A percentile compares a stretch with the other conserved stretches of the same genome.
Conservation (phyloP, 371 early-diverging fungal species). For the Apophysomyces variabilis region DNA sequence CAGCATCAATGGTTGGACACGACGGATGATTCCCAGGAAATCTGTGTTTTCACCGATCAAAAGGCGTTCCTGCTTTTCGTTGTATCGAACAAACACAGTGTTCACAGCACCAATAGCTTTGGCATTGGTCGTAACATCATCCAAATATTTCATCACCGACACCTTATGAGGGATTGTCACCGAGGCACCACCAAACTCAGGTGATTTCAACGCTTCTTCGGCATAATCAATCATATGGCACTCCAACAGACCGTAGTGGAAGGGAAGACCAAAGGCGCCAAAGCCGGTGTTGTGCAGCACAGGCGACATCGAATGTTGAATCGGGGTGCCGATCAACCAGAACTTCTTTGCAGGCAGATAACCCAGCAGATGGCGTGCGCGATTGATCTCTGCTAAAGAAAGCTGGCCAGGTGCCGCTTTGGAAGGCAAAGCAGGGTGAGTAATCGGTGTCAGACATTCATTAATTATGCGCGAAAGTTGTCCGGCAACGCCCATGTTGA, state of each 20-base stretch:
- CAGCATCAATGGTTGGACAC: slow-evolving; percentile 61
- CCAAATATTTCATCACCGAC: slow-evolving; percentile 75
- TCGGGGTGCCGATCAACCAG: slow-evolving; percentile 93
- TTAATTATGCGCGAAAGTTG: slow-evolving; percentile 90
- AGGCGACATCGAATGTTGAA: slow-evolving; percentile 89
- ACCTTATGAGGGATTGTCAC: slow-evolving; percentile 97
- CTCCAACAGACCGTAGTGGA: slow-evolving; percentile 77
- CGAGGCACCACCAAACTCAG: slow-evolving; percentile 91
- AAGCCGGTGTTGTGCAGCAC: slow-evolving; percentile 93
- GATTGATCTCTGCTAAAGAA: slow-evolving; percentile 80
- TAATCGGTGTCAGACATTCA: slow-evolving; percentile 89
- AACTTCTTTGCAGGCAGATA: slow-evolving; percentile 69
- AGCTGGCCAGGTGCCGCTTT: slow-evolving; percentile 97
- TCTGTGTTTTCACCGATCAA: slow-evolving; percentile 95
- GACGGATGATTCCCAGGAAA: slow-evolving; percentile 84
- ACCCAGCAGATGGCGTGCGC: slow-evolving; percentile 74
- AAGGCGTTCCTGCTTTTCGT: slow-evolving; percentile 42
- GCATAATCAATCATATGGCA: slow-evolving; percentile 70
- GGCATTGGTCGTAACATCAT: slow-evolving; percentile 76
- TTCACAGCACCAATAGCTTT: slow-evolving; percentile 93
- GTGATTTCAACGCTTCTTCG: slow-evolving; percentile 55
- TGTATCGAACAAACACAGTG: slow-evolving; percentile 70
- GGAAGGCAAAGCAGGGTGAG: slow-evolving; percentile 79
- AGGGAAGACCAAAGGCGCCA: slow-evolving; percentile 80
- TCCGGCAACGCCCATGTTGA: slow-evolving; percentile 93